Conservation (phyloP, 2,329 filamentous ascomycete genomes). For the Nigrospora sphaerica region DNA sequence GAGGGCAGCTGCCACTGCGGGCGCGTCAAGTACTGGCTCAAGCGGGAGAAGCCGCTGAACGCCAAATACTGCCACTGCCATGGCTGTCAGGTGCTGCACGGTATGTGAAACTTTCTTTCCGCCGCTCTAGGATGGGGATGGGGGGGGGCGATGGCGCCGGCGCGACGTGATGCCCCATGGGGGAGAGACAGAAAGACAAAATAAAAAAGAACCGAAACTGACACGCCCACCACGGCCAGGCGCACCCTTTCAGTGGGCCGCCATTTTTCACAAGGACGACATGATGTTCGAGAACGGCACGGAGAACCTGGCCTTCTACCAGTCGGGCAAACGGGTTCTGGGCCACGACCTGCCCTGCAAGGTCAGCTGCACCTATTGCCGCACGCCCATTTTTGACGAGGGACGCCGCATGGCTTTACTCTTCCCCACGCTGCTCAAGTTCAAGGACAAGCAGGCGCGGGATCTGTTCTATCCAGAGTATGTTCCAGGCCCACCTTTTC, state of each 20-base stretch:
- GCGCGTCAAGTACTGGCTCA: constrained; percentile 64
- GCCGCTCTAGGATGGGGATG: no score
- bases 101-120: constrained; percentile 17
- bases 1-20: constrained; percentile 63
- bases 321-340: constrained; percentile 49
- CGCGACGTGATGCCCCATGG: not conserved
- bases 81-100: constrained; percentile 74
- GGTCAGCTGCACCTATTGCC: constrained; percentile 69
- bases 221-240: constrained; percentile 32
- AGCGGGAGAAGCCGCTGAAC: constrained; percentile 60
- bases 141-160: no score
- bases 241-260: constrained; percentile 84
- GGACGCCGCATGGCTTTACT: constrained; percentile 76
- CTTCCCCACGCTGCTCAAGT: constrained; percentile 67
- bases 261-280: constrained; percentile 77
- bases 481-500: constrained; percentile 12
- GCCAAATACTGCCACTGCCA: constrained; percentile 79
- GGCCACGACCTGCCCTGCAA: constrained; percentile 73
- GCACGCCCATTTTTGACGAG: constrained; percentile 80
- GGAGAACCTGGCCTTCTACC: constrained; percentile 64
- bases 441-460: constrained; percentile 47
- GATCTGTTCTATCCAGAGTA: constrained; percentile 58
- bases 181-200: no score
- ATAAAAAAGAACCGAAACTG: not conserved
- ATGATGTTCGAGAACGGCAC: constrained; percentile 61